phyloP scores from a whole-genome alignment of 2,329 filamentous ascomycete species.

The Talaromyces sp. region DNA sequence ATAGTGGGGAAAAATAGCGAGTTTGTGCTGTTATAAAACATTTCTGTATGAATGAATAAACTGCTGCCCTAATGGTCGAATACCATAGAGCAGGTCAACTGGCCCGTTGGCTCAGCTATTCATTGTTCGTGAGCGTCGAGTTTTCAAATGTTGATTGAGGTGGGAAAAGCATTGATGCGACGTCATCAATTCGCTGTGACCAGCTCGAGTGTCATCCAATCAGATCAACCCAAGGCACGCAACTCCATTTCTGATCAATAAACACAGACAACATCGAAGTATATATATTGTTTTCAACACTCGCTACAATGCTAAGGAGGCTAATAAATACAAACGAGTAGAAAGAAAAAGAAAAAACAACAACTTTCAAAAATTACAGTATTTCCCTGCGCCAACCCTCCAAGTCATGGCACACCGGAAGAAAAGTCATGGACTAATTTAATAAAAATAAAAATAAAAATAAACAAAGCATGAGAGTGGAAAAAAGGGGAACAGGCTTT shows the following conservation, averaged over 20 bases:
- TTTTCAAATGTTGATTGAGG: no score
- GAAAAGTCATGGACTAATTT: neutral
- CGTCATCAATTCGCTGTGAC: neutral
- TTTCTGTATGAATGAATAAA: neutral
- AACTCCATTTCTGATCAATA: neutral
- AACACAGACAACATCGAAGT: neutral
- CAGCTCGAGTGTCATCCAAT: neutral
- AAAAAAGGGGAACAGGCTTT: neutral
- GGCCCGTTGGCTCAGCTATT: neutral
- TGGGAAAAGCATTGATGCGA: no score
- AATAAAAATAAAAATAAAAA: neutral
- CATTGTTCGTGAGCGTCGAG: no score
- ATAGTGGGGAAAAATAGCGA: neutral
- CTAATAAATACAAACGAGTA: slow-evolving; percentile 3
- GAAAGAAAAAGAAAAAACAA: neutral
- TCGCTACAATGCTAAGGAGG: slow-evolving; percentile 1
- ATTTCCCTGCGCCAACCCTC: neutral
- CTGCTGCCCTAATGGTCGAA: no score
- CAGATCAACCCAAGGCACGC: neutral
- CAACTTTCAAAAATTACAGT: neutral
- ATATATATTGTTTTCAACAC: neutral
- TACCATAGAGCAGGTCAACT: neutral
- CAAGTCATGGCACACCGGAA: neutral
- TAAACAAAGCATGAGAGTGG: neutral
- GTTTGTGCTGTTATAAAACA: neutral